A percentile compares a stretch with the other conserved stretches of the same genome.
Conservation (phyloP, 257 asterid species). For the Scutellaria barbata region DNA sequence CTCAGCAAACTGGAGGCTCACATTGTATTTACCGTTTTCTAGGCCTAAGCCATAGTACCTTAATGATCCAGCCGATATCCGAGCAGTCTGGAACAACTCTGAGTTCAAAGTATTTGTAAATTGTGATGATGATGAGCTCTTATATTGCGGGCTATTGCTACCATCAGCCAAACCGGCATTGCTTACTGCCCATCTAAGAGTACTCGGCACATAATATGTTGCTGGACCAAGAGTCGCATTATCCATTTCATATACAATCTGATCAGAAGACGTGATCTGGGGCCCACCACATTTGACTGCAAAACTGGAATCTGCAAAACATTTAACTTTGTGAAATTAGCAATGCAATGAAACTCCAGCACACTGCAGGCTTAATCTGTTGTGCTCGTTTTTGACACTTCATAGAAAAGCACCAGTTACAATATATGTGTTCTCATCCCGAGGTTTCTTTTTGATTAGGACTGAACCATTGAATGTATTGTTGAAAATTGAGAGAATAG, state of each 20-base stretch:
- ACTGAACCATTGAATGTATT: not conserved
- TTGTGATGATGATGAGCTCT: constrained; percentile 40
- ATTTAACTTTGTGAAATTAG: constrained; percentile 9
- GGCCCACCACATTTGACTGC: constrained; percentile 81
- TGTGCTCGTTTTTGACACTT: constrained; percentile 3
- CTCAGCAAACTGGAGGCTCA: constrained; percentile 75
- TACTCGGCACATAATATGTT: constrained; percentile 44
- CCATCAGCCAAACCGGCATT: constrained; percentile 63
- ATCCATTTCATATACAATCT: constrained; percentile 54
- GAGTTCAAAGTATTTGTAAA: constrained; percentile 65
- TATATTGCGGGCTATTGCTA: constrained; percentile 40
- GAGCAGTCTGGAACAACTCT: constrained; percentile 63
- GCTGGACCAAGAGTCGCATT: constrained; percentile 73
- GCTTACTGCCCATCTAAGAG: constrained; percentile 78
- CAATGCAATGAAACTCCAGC: not conserved
- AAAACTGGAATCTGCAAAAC: constrained; percentile 64
- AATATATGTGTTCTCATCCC: not conserved
- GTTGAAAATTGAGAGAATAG: not conserved
- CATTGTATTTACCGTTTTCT: constrained; percentile 81
- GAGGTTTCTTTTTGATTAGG: not conserved
- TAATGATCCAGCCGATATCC: constrained; percentile 79
- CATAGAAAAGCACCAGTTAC: not conserved
- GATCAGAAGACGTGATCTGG: constrained; percentile 46
- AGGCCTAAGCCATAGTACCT: constrained; percentile 85
- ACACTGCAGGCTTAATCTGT: not conserved